Evolutionary conservation across 352 stramenopile species (phyloP), one percentile per base, ranked within the genome.

Genomic region (Globisporangium echinulatum): DNA sequence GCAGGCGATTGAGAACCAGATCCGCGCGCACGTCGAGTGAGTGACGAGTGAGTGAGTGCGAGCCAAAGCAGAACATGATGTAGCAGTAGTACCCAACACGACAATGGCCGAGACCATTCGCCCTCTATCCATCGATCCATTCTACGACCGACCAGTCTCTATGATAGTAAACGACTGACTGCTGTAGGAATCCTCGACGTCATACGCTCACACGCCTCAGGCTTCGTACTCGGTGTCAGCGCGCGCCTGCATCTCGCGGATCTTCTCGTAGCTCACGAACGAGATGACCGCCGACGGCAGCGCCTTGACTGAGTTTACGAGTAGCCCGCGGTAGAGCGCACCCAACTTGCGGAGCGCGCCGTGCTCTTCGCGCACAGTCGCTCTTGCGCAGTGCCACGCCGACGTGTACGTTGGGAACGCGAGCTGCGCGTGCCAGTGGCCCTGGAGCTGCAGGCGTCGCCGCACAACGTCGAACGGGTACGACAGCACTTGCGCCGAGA

Each of bases 401-500:
- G 77, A 85, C 36, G 66, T 50, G 55, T 90, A 93, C 49, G 72
- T 82, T 13, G 85, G 80, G 57, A 90, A 95, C 25, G 64, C 65
- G 36, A 89, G 61, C 25, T 75, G 53, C 0, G 70, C 64, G 56
- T 91, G 80, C 83, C 83, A 93, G 0, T 73, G 51, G 9, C 84
- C 81, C 17, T 89, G 78, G 1, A 95, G 56, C 63, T 95, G 85
- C 69, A 95, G 70, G 46, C 85, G 82, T 1, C 85, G 83, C 11
- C 82, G 78, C 19, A 95, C 74, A 11, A 95, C 62, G 52, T 95
- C 85, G 52, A 93, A 90, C 44, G 85, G 85, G 57, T 91, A 93
- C 61, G 85, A 81, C 15, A 90, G 51, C 17, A 76, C 76, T 67
- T 95, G 85, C 17, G 84, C 89, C 2, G 70, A 71, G 14, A 93